Percentiles rank a stretch among this genome's conserved stretches.
Conservation (phyloP, 176 grass and related monocot species). For the Leersia perrieri region DNA sequence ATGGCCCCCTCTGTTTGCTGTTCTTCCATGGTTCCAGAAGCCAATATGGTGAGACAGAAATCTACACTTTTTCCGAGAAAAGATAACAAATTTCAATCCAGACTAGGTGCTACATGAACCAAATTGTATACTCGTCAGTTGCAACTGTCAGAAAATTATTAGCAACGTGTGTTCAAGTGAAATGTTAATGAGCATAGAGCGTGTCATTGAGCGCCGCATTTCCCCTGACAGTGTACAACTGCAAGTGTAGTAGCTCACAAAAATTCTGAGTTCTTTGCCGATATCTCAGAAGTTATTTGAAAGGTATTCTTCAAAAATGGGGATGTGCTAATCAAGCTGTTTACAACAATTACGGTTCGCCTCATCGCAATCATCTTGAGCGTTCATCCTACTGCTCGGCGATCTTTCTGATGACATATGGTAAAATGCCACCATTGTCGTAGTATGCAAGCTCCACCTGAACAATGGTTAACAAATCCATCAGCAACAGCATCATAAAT, state of each 20-base stretch:
- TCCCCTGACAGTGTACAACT: background rate
- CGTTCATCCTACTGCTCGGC: slow-evolving; percentile 48
- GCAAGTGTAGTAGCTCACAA: slow-evolving; percentile 4
- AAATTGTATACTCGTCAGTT: slow-evolving; percentile 13
- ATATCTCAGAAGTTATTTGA: slow-evolving; percentile 46
- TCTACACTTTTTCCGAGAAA: background rate
- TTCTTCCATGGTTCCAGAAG: no score
- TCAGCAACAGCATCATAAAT: background rate
- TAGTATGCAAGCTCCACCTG: slow-evolving; percentile 98
- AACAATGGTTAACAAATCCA: background rate
- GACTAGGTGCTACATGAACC: background rate
- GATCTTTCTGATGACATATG: slow-evolving; percentile 73
- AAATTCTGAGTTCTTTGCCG: slow-evolving; percentile 35
- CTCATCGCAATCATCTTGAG: slow-evolving; percentile 17
- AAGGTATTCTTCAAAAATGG: slow-evolving; percentile 32
- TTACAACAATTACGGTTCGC: slow-evolving; percentile 39
- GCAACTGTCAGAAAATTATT: slow-evolving; percentile 25
- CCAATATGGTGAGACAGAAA: background rate
- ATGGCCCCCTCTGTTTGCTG: no score
- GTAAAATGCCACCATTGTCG: slow-evolving; percentile 86
- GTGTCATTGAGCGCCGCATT: background rate
- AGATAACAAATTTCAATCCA: background rate
- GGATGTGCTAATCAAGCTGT: slow-evolving; percentile 42
- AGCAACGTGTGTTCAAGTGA: background rate
- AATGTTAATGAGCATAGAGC: background rate